Conservation (phyloP, 257 asterid species). For the Euphrasia confusa region DNA sequence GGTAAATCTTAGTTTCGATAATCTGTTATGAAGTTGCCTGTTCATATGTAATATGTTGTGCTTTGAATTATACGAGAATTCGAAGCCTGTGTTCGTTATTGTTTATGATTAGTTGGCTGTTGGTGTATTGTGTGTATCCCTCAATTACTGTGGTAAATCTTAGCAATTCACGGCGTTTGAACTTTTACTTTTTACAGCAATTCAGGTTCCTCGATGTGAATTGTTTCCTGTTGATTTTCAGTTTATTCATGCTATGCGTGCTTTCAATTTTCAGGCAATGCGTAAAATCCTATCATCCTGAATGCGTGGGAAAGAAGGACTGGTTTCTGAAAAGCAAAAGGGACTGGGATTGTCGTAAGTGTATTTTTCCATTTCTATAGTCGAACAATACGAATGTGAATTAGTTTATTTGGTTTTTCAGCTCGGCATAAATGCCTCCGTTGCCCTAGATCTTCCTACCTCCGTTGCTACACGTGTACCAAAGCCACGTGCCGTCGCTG, state of each 20-base stretch:
- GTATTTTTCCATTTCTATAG: background rate
- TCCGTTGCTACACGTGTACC: conserved; percentile 68
- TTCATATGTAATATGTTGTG: background rate
- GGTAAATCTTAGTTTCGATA: background rate
- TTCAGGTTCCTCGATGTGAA: background rate
- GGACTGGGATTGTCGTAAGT: conserved; percentile 65
- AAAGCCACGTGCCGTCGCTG: conserved; percentile 57
- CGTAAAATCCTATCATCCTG: conserved; percentile 62
- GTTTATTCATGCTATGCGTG: background rate
- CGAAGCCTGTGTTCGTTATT: no score
- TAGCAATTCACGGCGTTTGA: conserved; percentile 6
- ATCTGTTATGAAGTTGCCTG: background rate
- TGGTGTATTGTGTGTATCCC: background rate
- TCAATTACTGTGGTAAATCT: no score
- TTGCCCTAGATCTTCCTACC: conserved; percentile 37
- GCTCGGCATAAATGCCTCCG: conserved; percentile 66
- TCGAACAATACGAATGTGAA: background rate
- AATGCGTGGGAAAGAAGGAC: conserved; percentile 50
- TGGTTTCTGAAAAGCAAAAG: conserved; percentile 37
- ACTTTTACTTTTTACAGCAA: background rate
- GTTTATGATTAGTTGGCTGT: background rate
- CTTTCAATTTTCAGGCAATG: conserved; percentile 54
- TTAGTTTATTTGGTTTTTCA: conserved; percentile 27
- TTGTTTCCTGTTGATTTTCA: background rate
- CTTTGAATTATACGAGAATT: background rate